Conservation (phyloP, 2,329 filamentous ascomycete genomes). For the Colletotrichum orchidophilum region DNA sequence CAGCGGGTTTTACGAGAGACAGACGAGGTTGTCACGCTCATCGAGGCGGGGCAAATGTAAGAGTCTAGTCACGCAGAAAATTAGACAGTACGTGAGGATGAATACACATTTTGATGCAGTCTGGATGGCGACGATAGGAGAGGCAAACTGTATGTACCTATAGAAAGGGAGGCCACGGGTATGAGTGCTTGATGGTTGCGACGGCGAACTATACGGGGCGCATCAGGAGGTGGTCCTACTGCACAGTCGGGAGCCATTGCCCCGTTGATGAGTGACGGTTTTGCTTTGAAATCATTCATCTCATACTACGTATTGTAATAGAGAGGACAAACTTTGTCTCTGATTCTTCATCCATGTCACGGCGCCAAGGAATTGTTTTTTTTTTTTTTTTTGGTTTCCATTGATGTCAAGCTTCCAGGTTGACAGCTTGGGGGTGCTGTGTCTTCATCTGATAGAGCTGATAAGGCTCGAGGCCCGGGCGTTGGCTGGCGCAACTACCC, state of each 20-base stretch:
- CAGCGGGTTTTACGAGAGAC: not conserved
- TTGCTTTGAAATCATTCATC: constrained; percentile 29
- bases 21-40: not conserved
- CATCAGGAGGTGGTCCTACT: constrained; percentile 21
- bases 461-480: constrained; percentile 25
- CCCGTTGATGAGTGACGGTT: constrained; percentile 26
- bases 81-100: constrained; percentile 20
- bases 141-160: constrained; percentile 25
- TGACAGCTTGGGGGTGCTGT: not conserved
- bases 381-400: not conserved
- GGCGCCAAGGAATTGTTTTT: too few species aligned
- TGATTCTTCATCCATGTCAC: not conserved
- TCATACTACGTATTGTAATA: constrained; percentile 32
- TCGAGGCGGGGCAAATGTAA: not conserved
- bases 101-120: constrained; percentile 7
- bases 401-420: not conserved
- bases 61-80: constrained; percentile 26
- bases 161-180: constrained; percentile 4
- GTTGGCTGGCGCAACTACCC: constrained; percentile 20
- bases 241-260: constrained; percentile 17
- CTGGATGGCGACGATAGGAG: constrained; percentile 17
- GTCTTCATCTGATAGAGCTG: constrained; percentile 22
- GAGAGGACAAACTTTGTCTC: constrained; percentile 17
- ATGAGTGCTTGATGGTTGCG: constrained; percentile 27
- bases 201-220: constrained; percentile 29